phyloP scores from a whole-genome alignment of 306 rosid genomes.

The Echinosophora koreensis region DNA sequence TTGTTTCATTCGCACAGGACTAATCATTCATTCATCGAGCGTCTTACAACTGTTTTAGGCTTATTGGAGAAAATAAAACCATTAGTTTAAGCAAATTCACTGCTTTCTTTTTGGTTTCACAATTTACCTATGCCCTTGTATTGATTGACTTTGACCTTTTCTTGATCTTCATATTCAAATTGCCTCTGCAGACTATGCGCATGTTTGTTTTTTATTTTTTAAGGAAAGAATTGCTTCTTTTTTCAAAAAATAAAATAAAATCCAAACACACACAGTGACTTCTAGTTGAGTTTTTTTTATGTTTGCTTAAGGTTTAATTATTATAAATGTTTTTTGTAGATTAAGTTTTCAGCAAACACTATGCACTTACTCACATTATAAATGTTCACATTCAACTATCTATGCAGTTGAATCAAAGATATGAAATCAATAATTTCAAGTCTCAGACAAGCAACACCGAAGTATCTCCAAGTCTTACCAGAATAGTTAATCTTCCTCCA shows the following conservation, averaged over 20 bases:
- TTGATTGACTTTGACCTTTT: not conserved
- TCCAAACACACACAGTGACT: not conserved
- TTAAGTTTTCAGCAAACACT: not conserved
- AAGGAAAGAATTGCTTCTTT: not conserved
- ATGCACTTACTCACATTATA: slow-evolving; percentile 7
- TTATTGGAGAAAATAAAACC: not conserved
- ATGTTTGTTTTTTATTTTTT: not conserved
- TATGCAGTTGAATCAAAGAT: slow-evolving; percentile 60
- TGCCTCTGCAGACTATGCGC: not conserved
- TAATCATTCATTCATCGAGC: not conserved
- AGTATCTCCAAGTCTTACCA: slow-evolving; percentile 39
- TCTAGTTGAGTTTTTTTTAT: slow-evolving; percentile 5
- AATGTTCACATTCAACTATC: slow-evolving; percentile 32
- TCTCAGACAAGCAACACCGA: slow-evolving; percentile 41
- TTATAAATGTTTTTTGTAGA: slow-evolving; percentile 4
- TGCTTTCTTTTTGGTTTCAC: not conserved
- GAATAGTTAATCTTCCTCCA: slow-evolving; percentile 38
- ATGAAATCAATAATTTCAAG: slow-evolving; percentile 45
- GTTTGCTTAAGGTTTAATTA: slow-evolving; percentile 10
- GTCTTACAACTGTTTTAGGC: not conserved
- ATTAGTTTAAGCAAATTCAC: not conserved
- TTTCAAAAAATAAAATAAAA: too few relatives aligned
- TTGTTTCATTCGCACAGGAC: too few relatives aligned
- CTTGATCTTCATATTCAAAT: not conserved
- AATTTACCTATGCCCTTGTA: not conserved